Evolutionary conservation across 2,329 filamentous ascomycete genomes (phyloP).

Genomic region (Calonectria naviculata): DNA sequence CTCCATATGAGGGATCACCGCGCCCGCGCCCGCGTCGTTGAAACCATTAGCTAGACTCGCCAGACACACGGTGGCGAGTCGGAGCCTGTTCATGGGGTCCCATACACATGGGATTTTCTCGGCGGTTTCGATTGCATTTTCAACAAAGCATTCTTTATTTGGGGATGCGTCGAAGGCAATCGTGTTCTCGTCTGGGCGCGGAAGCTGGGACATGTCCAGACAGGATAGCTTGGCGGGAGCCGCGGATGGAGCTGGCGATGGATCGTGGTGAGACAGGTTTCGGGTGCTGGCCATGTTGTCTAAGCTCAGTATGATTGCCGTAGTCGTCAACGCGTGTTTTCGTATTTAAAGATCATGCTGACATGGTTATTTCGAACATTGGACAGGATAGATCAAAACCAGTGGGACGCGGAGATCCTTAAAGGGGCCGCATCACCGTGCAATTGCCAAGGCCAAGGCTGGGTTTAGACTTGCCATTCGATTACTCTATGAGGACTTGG

Average conservation of each 20-base stretch:
- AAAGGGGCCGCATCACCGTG: too few relatives aligned
- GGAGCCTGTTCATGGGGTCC: slow-evolving; percentile 77
- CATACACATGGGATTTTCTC: slow-evolving; percentile 61
- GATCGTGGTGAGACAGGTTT: background rate
- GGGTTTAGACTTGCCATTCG: too few relatives aligned
- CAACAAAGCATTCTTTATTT: background rate
- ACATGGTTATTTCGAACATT: too few relatives aligned
- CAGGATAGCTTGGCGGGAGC: background rate
- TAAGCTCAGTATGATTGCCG: background rate
- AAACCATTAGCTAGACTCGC: slow-evolving; percentile 77
- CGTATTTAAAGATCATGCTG: too few relatives aligned
- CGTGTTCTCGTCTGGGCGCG: background rate
- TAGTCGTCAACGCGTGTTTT: too few relatives aligned
- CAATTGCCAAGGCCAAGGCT: too few relatives aligned
- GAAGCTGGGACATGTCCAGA: too few relatives aligned
- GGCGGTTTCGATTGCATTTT: background rate
- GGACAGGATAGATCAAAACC: too few relatives aligned
- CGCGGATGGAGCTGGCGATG: background rate
- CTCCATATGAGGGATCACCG: slow-evolving; percentile 85
- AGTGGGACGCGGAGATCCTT: too few relatives aligned
- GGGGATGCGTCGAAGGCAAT: background rate
- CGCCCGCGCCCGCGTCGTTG: slow-evolving; percentile 80
- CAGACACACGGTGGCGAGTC: slow-evolving; percentile 72
- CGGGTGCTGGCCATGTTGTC: background rate
- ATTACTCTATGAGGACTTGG: too few relatives aligned